A percentile compares a stretch with the other conserved stretches of the same genome.
These are phyloP conservation scores for Trichomonas gallinae DNA, from an alignment of 208 protist species.

Conservation along the genomic window DNA sequence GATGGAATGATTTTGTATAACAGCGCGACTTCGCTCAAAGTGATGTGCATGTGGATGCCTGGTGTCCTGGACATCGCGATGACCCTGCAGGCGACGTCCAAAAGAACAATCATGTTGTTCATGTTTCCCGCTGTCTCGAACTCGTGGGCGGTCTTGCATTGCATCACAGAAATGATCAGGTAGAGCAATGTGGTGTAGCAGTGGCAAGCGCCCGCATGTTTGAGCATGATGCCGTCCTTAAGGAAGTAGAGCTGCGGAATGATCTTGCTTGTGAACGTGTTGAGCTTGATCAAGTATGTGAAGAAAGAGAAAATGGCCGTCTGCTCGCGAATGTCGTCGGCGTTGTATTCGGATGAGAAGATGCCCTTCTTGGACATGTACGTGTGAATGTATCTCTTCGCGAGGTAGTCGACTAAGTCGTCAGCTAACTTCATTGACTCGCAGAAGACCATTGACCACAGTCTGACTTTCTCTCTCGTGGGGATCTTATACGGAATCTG, in stretches of 20 bases:
- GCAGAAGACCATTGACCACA: not conserved
- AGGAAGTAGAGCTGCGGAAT: not conserved
- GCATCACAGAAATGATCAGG: not conserved
- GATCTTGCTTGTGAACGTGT: not conserved
- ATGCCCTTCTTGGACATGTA: not conserved
- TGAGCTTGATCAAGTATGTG: not conserved
- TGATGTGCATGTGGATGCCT: not conserved
- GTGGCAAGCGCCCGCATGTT: not conserved
- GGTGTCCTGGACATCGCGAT: not conserved
- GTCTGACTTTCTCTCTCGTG: not conserved
- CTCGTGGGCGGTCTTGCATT: not conserved
- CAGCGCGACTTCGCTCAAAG: not conserved
- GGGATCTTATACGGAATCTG: not conserved
- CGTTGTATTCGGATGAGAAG: not conserved
- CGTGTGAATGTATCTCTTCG: not conserved
- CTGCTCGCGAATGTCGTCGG: not conserved
- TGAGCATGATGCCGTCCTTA: not conserved
- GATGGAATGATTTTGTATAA: not conserved
- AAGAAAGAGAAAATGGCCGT: not conserved
- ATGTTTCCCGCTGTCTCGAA: not conserved
- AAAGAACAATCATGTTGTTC: not conserved
- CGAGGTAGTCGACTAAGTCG: not conserved
- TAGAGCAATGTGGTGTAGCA: not conserved
- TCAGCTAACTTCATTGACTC: not conserved
- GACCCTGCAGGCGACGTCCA: not conserved